Conservation (phyloP, 2,329 filamentous ascomycete species). For the Dichotomopilus funicola region DNA sequence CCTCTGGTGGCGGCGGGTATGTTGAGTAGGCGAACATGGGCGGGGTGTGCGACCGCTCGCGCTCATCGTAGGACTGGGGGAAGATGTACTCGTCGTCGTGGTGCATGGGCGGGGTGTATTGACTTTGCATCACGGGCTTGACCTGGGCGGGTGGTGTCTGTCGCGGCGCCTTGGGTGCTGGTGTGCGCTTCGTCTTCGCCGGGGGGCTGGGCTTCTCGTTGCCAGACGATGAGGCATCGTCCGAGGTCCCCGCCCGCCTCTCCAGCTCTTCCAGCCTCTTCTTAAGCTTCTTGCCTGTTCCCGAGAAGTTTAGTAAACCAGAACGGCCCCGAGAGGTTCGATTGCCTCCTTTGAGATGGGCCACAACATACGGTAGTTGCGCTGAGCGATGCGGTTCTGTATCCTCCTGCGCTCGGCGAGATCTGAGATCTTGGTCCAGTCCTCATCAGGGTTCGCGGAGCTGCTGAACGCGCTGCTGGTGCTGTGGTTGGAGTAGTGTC, state of each 20-base stretch:
- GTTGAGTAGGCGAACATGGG: conserved; percentile 57
- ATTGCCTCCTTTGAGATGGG: background rate
- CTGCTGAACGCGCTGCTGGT: conserved; percentile 93
- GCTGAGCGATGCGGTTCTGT: conserved; percentile 95
- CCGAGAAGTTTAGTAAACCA: conserved; percentile 11
- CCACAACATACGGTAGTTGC: conserved; percentile 73
- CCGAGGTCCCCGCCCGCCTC: conserved; percentile 57
- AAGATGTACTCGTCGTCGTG: conserved; percentile 62
- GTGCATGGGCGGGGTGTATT: conserved; percentile 57
- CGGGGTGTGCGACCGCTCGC: conserved; percentile 65
- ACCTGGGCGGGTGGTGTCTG: conserved; percentile 27
- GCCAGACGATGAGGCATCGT: conserved; percentile 26
- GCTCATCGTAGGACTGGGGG: conserved; percentile 51
- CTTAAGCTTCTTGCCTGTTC: conserved; percentile 83
- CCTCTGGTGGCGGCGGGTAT: conserved; percentile 58
- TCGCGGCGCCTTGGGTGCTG: conserved; percentile 30
- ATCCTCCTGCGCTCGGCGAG: conserved; percentile 89
- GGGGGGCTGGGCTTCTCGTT: conserved; percentile 31
- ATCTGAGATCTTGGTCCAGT: conserved; percentile 99
- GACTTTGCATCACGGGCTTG: conserved; percentile 40
- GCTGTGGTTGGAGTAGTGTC: conserved; percentile 65
- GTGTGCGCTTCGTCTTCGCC: conserved; percentile 41
- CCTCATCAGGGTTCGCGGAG: conserved; percentile 91
- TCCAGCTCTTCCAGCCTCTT: conserved; percentile 80
- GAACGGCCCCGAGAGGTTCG: conserved; percentile 1